Evolutionary conservation across 2,329 filamentous ascomycete species (phyloP), one percentile per base, ranked within the genome.

Genomic region (Aspergillus ustus): DNA sequence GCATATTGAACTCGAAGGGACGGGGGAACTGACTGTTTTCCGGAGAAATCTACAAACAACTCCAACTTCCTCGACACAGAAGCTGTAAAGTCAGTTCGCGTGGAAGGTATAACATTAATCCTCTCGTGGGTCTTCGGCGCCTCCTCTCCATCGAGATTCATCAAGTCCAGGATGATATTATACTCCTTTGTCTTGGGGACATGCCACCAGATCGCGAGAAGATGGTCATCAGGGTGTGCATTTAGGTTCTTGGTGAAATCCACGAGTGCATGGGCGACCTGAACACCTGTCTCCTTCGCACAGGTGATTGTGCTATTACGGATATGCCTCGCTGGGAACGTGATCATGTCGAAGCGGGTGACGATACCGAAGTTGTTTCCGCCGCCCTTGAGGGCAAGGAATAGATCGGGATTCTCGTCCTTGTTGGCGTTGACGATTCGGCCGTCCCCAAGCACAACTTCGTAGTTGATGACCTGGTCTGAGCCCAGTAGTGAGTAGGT

Each of bases 341-440:
- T 29, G 17, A 25, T n/a, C n/a, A 56, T 46, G 29, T 48, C 44
- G 29, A 56, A 56, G 43, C 53, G 43, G 9, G 53, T 56, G 9
- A 56, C 53, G 19, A 56, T 49, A 19, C 53, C 53, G 28, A 56
- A 56, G 44, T 56, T 56, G 29, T 34, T 22, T 7, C 43, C 45
- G 25, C 53, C 53, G 6, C 53, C 53, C 25, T 56, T 56, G 6
- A 56, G 44, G 2, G 40, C 44, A 22, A 15, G n/a, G 25, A 48
- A 56, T 19, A 56, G 53, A 15, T 31, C 43, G 8, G 43, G 4
- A 19, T 56, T 48, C n/a, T 37, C 17, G 25, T 44, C 48, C 15
- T n/a, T 13, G 9, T 34, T 48, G 6, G 53, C 53, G 20, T 29
- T 22, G 28, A 45, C 45, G 6, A 49, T 46, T 11, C 22, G 19